phyloP scores from a whole-genome alignment of 2,329 filamentous ascomycete species.

The Fusarium sp. region DNA sequence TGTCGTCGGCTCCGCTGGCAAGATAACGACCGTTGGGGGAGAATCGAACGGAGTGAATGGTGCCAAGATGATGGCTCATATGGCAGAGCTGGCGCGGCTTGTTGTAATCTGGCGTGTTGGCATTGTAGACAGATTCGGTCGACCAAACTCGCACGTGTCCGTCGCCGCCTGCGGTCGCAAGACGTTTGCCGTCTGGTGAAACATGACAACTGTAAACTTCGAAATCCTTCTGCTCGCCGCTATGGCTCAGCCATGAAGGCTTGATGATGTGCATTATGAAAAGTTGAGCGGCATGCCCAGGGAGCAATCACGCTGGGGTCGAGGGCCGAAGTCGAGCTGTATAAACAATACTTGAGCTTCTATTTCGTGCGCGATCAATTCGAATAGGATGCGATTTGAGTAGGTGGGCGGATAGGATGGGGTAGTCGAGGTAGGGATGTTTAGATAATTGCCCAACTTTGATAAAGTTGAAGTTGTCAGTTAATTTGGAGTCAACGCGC shows the following conservation, averaged over 20 bases:
- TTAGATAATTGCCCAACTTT: slow-evolving; percentile 19
- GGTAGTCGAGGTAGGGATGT: not conserved
- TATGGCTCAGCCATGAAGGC: slow-evolving; percentile 95
- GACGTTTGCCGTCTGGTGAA: slow-evolving; percentile 89
- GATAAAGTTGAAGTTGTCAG: slow-evolving; percentile 20
- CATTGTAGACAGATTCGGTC: slow-evolving; percentile 89
- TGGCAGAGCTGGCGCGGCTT: slow-evolving; percentile 94
- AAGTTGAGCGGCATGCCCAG: slow-evolving; percentile 42
- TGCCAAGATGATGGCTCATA: slow-evolving; percentile 98
- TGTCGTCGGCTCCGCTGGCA: slow-evolving; percentile 97
- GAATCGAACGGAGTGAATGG: slow-evolving; percentile 96
- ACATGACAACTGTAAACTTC: slow-evolving; percentile 99
- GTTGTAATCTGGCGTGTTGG: slow-evolving; percentile 75
- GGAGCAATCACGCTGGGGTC: slow-evolving; percentile 17
- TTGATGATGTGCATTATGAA: slow-evolving; percentile 84
- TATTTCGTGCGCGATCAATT: not conserved
- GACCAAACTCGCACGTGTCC: slow-evolving; percentile 98
- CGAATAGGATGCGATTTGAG: slow-evolving; percentile 12
- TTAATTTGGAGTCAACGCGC: slow-evolving; percentile 39
- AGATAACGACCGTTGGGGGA: slow-evolving; percentile 95
- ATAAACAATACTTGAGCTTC: not conserved
- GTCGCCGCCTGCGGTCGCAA: slow-evolving; percentile 96
- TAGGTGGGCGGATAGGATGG: not conserved
- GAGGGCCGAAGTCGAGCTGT: slow-evolving; percentile 1
- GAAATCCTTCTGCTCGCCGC: slow-evolving; percentile 97